These are phyloP conservation scores for Venturia carpophila DNA, from an alignment of 2,329 filamentous ascomycete species.

Conservation along the genomic window DNA sequence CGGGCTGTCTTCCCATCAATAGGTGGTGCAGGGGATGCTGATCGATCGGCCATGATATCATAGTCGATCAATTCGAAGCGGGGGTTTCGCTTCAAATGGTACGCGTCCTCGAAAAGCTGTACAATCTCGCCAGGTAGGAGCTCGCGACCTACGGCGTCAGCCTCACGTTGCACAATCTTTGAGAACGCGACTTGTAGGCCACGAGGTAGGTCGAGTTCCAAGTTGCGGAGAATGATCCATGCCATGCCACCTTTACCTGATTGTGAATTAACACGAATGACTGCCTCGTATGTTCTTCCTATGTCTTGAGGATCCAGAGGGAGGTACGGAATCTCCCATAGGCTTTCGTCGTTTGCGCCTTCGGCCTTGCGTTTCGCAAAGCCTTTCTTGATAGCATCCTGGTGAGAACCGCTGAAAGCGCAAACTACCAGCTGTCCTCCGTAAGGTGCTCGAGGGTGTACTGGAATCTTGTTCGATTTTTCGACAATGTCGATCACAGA, in stretches of 20 bases:
- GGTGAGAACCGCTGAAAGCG: slow-evolving; percentile 85
- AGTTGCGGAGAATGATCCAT: slow-evolving; percentile 83
- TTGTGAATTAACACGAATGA: slow-evolving; percentile 96
- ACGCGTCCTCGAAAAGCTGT: slow-evolving; percentile 78
- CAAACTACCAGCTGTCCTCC: slow-evolving; percentile 86
- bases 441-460: slow-evolving; percentile 84
- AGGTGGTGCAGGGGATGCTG: slow-evolving; percentile 58
- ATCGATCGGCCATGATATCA: slow-evolving; percentile 74
- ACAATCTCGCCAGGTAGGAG: slow-evolving; percentile 78
- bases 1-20: slow-evolving; percentile 63
- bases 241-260: slow-evolving; percentile 90
- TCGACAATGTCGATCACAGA: slow-evolving; percentile 83
- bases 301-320: slow-evolving; percentile 90
- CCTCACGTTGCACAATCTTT: slow-evolving; percentile 72
- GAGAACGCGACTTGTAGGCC: slow-evolving; percentile 89
- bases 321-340: slow-evolving; percentile 84
- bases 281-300: slow-evolving; percentile 91
- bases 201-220: slow-evolving; percentile 86
- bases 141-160: slow-evolving; percentile 76
- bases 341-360: slow-evolving; percentile 53
- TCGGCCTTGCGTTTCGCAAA: slow-evolving; percentile 62
- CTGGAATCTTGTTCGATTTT: slow-evolving; percentile 86
- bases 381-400: slow-evolving; percentile 91
- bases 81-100: slow-evolving; percentile 75
- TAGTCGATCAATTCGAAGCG: slow-evolving; percentile 87